Percentiles rank a stretch among this genome's conserved stretches.
Conservation (phyloP, 2,329 filamentous ascomycete species). For the Fusarium sp. region DNA sequence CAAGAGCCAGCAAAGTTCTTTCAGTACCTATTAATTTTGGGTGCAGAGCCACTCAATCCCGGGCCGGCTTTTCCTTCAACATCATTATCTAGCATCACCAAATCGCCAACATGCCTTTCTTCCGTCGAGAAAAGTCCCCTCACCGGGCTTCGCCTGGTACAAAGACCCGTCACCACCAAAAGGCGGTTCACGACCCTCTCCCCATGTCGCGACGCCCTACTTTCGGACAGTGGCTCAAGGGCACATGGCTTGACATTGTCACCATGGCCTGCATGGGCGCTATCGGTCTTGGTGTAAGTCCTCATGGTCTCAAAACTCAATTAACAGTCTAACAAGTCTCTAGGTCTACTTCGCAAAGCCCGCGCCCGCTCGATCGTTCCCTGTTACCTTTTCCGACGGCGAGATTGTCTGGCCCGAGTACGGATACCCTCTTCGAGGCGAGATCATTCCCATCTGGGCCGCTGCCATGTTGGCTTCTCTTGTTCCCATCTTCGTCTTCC, state of each 20-base stretch:
- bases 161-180: constrained; percentile 8
- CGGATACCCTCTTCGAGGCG: constrained; percentile 74
- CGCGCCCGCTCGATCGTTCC: constrained; percentile 74
- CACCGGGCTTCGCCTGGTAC: constrained; percentile 8
- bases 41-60: background rate
- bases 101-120: constrained; percentile 26
- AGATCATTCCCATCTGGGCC: constrained; percentile 77
- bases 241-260: constrained; percentile 72
- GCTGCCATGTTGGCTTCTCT: constrained; percentile 73
- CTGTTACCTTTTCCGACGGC: constrained; percentile 72
- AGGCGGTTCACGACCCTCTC: constrained; percentile 22
- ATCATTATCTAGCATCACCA: background rate
- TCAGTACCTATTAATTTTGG: background rate
- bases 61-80: background rate
- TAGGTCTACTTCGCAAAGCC: constrained; percentile 72
- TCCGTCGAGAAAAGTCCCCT: constrained; percentile 26
- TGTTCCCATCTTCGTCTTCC: constrained; percentile 72
- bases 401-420: constrained; percentile 77
- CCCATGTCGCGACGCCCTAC: constrained; percentile 63
- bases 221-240: constrained; percentile 76
- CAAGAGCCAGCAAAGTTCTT: constrained; percentile 10
- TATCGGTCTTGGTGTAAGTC: constrained; percentile 73
- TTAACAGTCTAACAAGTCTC: background rate
- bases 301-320: no score
- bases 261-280: constrained; percentile 74